A percentile compares a stretch with the other conserved stretches of the same genome.
Evolutionary conservation across 352 stramenopile species (phyloP).

Genomic region (Phytophthora boehmeriae): DNA sequence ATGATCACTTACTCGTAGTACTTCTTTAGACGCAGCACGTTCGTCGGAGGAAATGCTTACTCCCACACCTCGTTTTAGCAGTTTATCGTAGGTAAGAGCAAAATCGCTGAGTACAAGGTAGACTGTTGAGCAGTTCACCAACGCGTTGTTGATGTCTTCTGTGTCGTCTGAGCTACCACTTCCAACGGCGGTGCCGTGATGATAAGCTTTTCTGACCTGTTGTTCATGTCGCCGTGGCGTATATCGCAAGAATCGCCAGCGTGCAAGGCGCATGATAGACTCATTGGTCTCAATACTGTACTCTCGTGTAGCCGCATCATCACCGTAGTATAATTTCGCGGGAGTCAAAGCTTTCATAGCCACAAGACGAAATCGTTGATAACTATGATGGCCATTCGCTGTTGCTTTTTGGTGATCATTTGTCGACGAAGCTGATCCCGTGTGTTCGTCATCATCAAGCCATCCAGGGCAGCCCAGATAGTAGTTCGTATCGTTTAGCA

Average conservation of each 20-base stretch:
- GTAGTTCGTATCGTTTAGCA: slow-evolving; percentile 61
- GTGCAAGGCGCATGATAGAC: slow-evolving; percentile 51
- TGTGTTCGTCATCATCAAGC: slow-evolving; percentile 34
- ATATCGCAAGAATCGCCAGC: slow-evolving; percentile 50
- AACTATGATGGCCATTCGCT: background rate
- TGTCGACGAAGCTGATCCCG: background rate
- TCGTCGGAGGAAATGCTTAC: slow-evolving; percentile 14
- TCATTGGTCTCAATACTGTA: slow-evolving; percentile 69
- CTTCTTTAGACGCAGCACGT: slow-evolving; percentile 3
- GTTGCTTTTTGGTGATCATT: background rate
- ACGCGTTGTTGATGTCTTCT: slow-evolving; percentile 27
- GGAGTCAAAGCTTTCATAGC: slow-evolving; percentile 63
- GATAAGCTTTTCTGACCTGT: background rate
- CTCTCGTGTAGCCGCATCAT: slow-evolving; percentile 66
- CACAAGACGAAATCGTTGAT: slow-evolving; percentile 51
- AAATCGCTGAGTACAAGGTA: slow-evolving; percentile 47
- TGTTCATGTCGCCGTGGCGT: slow-evolving; percentile 13
- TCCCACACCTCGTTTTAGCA: slow-evolving; percentile 34
- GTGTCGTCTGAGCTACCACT: slow-evolving; percentile 4
- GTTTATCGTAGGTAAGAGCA: slow-evolving; percentile 38
- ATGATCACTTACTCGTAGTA: slow-evolving; percentile 7
- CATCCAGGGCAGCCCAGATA: slow-evolving; percentile 61
- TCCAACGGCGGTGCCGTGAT: no score
- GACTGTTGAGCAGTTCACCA: slow-evolving; percentile 48
- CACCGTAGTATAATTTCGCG: slow-evolving; percentile 54